Percentiles rank a stretch among this genome's conserved stretches.
Evolutionary conservation across 1,284 basidiomycete genomes (phyloP).

Genomic region (Fomitopsis betulina): DNA sequence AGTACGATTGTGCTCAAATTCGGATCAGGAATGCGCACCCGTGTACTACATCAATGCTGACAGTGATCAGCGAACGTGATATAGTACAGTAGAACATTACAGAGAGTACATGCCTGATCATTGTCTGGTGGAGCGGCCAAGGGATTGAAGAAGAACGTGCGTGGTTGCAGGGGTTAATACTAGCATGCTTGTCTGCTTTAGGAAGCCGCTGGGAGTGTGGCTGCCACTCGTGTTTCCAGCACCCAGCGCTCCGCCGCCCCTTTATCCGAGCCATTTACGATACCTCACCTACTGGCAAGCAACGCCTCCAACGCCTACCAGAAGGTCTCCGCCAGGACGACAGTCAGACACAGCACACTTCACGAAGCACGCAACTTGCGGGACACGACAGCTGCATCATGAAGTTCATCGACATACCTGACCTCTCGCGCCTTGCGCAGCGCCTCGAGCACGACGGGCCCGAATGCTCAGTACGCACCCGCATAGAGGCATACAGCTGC

Average conservation of each 20-base stretch:
- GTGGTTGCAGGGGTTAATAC: not conserved
- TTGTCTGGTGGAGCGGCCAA: no score
- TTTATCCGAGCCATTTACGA: conserved; percentile 1
- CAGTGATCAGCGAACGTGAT: not conserved
- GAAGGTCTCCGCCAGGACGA: not conserved
- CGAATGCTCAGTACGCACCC: conserved; percentile 88
- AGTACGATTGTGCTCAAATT: not conserved
- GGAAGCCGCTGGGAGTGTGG: conserved; percentile 1
- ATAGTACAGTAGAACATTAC: not conserved
- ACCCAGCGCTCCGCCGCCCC: conserved; percentile 2
- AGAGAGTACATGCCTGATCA: no score
- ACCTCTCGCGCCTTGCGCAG: conserved; percentile 74
- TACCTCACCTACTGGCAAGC: not conserved
- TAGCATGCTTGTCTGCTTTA: not conserved
- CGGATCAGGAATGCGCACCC: no score
- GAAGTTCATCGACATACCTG: conserved; percentile 90
- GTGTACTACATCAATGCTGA: no score
- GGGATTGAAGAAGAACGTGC: not conserved
- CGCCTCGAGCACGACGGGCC: conserved; percentile 84
- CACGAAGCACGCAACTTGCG: not conserved
- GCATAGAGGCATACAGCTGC: conserved; percentile 97
- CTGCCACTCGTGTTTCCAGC: not conserved
- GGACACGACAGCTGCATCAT: conserved; percentile 35
- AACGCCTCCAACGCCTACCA: not conserved
- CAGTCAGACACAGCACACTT: not conserved